Evolutionary conservation across 2,329 filamentous ascomycete species (phyloP), one percentile per base, ranked within the genome.

Genomic region (Daldinia eschscholtzii): DNA sequence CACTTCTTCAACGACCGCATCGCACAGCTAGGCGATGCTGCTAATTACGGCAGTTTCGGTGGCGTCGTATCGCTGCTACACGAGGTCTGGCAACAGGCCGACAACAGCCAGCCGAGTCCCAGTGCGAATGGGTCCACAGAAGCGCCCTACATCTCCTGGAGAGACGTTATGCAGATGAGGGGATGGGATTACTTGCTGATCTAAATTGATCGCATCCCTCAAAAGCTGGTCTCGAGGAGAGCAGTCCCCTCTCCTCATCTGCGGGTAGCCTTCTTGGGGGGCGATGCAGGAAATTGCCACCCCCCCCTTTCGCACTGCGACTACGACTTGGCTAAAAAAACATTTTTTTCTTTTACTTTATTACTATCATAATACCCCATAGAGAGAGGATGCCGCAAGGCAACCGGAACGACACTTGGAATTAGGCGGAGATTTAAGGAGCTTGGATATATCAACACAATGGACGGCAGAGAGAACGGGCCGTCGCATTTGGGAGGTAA

Each of bases 151-250:
- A 88, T 97, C 81, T 94, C 94, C 89, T 98, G 95, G 95, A 88
- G 95, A 83, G 93, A 97, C 82, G 89, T 95, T 79, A 97, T 98
- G 94, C 89, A 89, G 82, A 89, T 91, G 83, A 96, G 95, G 84
- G 89, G 89, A 75, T 97, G 93, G 94, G 93, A 97, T 80, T 96
- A 93, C 83, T 86, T 98, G 80, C 88, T 98, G 80, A 94, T 98
- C 82, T 97, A 83, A 83, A 70, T 65, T 55, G 59, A 64, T 64
- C 67, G 61, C 60, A 57, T 73, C 61, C 72, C 73, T 73, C 67
- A 79, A 67, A 67, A 79, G 80, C 81, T 74, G 81, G 81, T 75
- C 79, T 82, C 78, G 77, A 76, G 74, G 75, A 77, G 75, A 75
- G 53, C 61, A 46, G 37, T 26, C 53, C 46, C 65, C 46, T 44